Conservation (phyloP, 768 basidiomycete genomes). For the Pulveroboletus sp. region DNA sequence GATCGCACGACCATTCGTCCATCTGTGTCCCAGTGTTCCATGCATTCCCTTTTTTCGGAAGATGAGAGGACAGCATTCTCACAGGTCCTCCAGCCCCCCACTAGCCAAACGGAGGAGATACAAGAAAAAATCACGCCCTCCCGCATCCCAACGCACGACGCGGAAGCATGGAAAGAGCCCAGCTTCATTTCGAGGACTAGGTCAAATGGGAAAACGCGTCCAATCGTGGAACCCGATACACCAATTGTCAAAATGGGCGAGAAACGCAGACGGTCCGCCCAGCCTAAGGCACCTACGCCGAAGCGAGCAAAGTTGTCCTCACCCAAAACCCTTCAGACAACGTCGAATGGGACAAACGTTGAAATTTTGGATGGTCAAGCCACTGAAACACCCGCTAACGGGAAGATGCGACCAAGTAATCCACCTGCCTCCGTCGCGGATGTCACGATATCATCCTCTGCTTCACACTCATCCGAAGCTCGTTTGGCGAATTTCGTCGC, state of each 20-base stretch:
- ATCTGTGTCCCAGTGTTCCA: conserved; percentile 7
- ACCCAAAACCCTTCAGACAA: background rate
- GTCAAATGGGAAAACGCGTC: conserved; percentile 17
- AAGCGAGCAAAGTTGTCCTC: conserved; percentile 14
- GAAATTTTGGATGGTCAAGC: background rate
- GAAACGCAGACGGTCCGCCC: conserved; percentile 16
- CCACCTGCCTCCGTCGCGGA: background rate
- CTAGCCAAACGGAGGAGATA: background rate
- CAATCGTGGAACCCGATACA: conserved; percentile 2
- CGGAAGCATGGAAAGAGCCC: conserved; percentile 30
- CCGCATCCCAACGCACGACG: conserved; percentile 19
- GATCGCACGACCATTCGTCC: background rate
- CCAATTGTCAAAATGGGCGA: background rate
- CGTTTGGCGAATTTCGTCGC: conserved; percentile 22
- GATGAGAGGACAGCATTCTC: conserved; percentile 1
- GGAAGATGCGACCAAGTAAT: background rate
- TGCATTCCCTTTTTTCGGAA: conserved; percentile 26
- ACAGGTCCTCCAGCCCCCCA: background rate
- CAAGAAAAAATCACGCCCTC: background rate
- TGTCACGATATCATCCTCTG: background rate
- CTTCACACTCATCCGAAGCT: conserved; percentile 2
- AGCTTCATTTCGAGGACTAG: conserved; percentile 28
- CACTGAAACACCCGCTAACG: background rate
- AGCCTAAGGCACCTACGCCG: conserved; percentile 3
- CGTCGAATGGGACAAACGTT: background rate